Evolutionary conservation across 2,329 filamentous ascomycete genomes (phyloP), one percentile per base, ranked within the genome.

Genomic region (Phaeosphaeria sp.): DNA sequence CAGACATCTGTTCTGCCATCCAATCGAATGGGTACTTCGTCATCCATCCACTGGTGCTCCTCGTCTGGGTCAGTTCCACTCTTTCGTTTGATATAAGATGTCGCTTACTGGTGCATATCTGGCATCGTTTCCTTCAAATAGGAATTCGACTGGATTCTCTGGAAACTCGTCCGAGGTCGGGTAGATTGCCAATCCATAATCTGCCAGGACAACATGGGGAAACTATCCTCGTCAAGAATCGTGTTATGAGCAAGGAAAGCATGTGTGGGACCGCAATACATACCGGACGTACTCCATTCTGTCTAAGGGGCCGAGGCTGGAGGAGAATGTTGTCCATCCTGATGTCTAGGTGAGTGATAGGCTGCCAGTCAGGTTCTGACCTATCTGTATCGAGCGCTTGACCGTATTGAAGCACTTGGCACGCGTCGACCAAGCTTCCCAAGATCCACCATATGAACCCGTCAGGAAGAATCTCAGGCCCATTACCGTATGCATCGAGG

Each of bases 1-100:
- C 48, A 51, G 8, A 56, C 48, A 56, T 56, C 53, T 25, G 53
- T 47, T 27, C 44, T 51, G 27, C 27, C 25, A 13, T 49, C 24
- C 18, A 55, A 20, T 30, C 20, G 36, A 24, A 44, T 21, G 21
- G 39, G 39, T 15, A 13, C 22, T 13, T 5, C 42, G 27, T 42
- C 15, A 17, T 18, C 18, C 15, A 18, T 42, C 15, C 39, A 18
- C 13, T 6, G 6, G 18, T 42, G 39, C 39, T 43, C 40, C 40
- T 43, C 8, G 2, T 6, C 15, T 15, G 3, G 11, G 40, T 43
- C 6, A 20, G 40, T 20, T 43, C 15, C n/a, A n/a, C n/a, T n/a
- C n/a, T n/a, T n/a, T n/a, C n/a, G 20, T 18, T 21, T 7, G 3
- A 20, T 6, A 43, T 15, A 20, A 6, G 17, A 20, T 6, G 15